Base-by-base conservation (phyloP, 1,284 basidiomycete species). In the Puccinia hordei region DNA sequence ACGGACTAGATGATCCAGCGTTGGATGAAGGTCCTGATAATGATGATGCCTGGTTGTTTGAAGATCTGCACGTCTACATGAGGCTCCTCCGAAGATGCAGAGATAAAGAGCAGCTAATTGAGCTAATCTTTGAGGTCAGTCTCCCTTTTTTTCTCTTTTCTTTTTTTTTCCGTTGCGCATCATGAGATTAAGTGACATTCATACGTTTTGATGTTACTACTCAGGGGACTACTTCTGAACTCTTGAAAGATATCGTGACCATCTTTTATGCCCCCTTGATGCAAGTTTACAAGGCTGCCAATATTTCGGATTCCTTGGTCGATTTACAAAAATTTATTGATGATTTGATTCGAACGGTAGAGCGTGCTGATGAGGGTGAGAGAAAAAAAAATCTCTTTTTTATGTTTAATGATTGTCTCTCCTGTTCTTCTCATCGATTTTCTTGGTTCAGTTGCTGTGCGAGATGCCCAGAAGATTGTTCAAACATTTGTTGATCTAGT, bases 211-310 rank as follows among this genome's bases (percentile, higher is more conserved):
- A n/a, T n/a, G n/a, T n/a, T n/a, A 13, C 5, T 69, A 24, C 24
- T 1, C 82, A 96, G 94, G 95, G 95, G 17, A 92, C 92, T 57
- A 99, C 97, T 0, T 91, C 97, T 2, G 96, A 98, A 69, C 87
- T 99, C 55, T 88, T 99, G 83, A 98, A 96, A 86, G 97, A 99
- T 85, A 98, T 99, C 82, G 95, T 99, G 83, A 98, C 97, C 15
- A 99, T 99, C 82, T 99, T 99, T 86, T 99, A 99, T 86, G 88
- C 95, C 0, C 97, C 97, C 0, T 88, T 99, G n/a, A 97, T 97
- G 0, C 93, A 96, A 84, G 97, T 99, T 1, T 99, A 99, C 88
- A 92, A 93, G 85, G 96, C 96, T 4, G 97, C 97, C 5, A 98
- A 93, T 85, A 98, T 99, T 78, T 92, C 93, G 13, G 96, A 99